Base-by-base conservation (phyloP, 106 monocot genomes). In the Chionographis japonica region DNA sequence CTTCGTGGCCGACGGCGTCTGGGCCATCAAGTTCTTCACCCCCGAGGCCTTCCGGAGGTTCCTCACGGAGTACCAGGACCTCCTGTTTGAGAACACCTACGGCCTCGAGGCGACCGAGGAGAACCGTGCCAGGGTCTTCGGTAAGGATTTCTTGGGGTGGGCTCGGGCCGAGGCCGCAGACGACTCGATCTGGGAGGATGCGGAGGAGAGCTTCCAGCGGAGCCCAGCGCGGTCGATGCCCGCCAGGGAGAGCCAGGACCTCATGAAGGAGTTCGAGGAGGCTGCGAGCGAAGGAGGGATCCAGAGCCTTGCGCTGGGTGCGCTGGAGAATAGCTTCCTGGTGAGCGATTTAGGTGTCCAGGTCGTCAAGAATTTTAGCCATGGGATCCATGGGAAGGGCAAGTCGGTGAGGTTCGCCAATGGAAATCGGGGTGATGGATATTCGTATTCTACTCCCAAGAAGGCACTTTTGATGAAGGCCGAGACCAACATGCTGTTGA, bases 351-450 rank as follows among this genome's bases (percentile, higher is more conserved):
- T 86, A 0, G 86, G 86, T 0, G 86, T 95, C 20, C 95, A 95
- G 71, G 91, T 95, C 14, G 81, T 95, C 15, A 91, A 72, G 63
- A 95, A 95, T 71, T 91, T 88, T 52, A 79, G 70, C 68, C 86
- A 91, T 63, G 95, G 95, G 20, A 73, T 95, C 38, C 95, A 95
- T 52, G 95, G 95, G 54, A 95, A 88, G 69, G 95, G 95, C 4
- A 46, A 84, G 4, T 77, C 75, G 0, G 84, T 95, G 71, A 88
- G 73, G 73, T 52, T 62, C 1, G 62, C 62, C 19, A 51, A 63
- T 37, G 79, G 65, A 0, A 66, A 55, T 13, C 36, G 62, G 7
- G 49, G n/a, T 36, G 27, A 27, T 27, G 53, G 56, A 50, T 46
- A 3, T 37, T 80, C 49, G 6, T 73, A 54, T 12, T 53, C 69